Percentiles rank a stretch among this genome's conserved stretches.
These are phyloP conservation scores for Sphenostylis stenocarpa DNA, from an alignment of 306 rosid genomes.

Conservation along the genomic window DNA sequence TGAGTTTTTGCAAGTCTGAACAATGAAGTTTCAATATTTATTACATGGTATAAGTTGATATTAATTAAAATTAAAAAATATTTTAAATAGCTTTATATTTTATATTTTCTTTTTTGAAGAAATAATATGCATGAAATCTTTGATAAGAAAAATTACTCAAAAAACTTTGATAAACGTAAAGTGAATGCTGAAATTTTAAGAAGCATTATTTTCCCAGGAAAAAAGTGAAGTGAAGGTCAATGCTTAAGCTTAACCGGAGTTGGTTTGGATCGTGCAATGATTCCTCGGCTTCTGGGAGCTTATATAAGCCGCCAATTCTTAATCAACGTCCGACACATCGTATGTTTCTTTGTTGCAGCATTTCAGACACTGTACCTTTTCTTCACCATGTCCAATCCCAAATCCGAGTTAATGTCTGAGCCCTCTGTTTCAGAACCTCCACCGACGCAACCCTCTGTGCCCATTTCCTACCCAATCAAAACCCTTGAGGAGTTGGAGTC, in stretches of 20 bases:
- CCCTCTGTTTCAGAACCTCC: conserved; percentile 35
- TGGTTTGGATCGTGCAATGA: conserved; percentile 2
- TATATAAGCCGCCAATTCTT: conserved; percentile 35
- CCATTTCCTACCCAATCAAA: conserved; percentile 84
- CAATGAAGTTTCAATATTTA: too few species aligned
- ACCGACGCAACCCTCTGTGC: conserved; percentile 60
- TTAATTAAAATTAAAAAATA: too few species aligned
- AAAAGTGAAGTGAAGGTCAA: neutral
- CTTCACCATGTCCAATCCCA: conserved; percentile 42
- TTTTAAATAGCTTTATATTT: too few species aligned
- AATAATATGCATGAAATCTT: too few species aligned
- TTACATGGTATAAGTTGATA: too few species aligned
- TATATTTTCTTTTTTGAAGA: too few species aligned
- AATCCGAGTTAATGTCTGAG: conserved; percentile 9
- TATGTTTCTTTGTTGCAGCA: conserved; percentile 2
- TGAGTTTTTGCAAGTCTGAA: too few species aligned
- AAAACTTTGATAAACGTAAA: neutral
- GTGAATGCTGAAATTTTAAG: neutral
- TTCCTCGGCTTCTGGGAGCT: conserved; percentile 30
- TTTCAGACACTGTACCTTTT: conserved; percentile 10
- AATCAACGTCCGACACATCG: conserved; percentile 22
- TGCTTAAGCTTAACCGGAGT: neutral
- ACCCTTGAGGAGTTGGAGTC: conserved; percentile 74
- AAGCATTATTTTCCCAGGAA: neutral
- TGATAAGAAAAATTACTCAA: too few species aligned